Evolutionary conservation across 2,329 filamentous ascomycete species (phyloP), one percentile per base, ranked within the genome.

Genomic region (Cryoendolithus antarcticus): DNA sequence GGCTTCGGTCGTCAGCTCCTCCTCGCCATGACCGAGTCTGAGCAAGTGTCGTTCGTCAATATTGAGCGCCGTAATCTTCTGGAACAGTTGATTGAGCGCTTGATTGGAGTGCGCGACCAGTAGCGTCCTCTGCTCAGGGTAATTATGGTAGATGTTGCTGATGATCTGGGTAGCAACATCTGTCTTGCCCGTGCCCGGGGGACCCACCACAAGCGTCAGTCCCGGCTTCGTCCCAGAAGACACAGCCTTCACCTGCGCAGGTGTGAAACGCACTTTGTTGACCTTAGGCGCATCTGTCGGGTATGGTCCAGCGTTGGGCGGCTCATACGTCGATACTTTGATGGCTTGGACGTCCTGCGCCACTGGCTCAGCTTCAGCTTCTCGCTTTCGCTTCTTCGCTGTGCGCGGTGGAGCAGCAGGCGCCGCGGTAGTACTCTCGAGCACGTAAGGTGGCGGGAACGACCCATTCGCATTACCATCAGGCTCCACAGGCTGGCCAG

Each of bases 131-230:
- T 98, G 86, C 47, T 80, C 71, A 6, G 91, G 88, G 58, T 95
- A 98, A 62, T 96, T 94, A 67, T 96, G 89, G 57, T 98, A 98
- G 51, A 98, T 82, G 60, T 96, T 95, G 66, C 85, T 95, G 64
- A 98, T 98, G 58, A 96, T 93, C 61, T 98, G 91, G 4, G 89
- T 95, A 35, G 86, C 88, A 39, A 98, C 91, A 62, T 98, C 91
- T n/a, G 91, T 98, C 67, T 98, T 98, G 46, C 93, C 91, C 5
- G 91, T 98, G 39, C 91, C 91, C 6, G 91, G 91, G 39, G 91
- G 91, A 1, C 91, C 91, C 45, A 98, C 85, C 50, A 98, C 82
- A 35, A 98, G 75, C 1, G 89, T 95, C 37, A 98, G 70, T 12
- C 93, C 91, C 29, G 91, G 89, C 53, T 98, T 93, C 5, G 85